Evolutionary conservation across 2,329 filamentous ascomycete genomes (phyloP).

Genomic region (Neonectria magnoliae): DNA sequence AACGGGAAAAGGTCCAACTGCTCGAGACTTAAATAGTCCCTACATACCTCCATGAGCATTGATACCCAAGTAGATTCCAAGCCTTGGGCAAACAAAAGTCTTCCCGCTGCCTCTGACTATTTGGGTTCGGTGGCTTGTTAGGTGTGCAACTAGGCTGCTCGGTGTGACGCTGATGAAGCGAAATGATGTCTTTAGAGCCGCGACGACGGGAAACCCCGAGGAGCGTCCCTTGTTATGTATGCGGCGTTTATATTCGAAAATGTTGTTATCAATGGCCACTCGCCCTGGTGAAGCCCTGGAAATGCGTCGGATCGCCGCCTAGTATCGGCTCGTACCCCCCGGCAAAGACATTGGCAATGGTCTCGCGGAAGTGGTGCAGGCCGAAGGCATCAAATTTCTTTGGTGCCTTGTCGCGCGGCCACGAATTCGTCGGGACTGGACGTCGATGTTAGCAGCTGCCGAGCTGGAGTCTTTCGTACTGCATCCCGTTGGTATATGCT

Average conservation of each 20-base stretch:
- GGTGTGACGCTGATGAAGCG: background rate
- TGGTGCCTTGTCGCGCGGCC: constrained; percentile 44
- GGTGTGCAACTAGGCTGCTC: background rate
- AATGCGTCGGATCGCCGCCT: constrained; percentile 34
- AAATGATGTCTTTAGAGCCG: background rate
- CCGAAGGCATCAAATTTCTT: constrained; percentile 44
- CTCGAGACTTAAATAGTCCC: background rate
- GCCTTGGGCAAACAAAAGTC: background rate
- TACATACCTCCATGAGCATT: too few relatives aligned
- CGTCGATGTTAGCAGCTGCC: constrained; percentile 35
- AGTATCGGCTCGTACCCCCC: constrained; percentile 38
- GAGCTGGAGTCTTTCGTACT: too few relatives aligned
- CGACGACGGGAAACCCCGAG: background rate
- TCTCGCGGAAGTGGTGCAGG: constrained; percentile 38
- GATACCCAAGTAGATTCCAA: background rate
- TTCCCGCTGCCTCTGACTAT: background rate
- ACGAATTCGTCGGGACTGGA: constrained; percentile 45
- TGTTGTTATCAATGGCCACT: too few relatives aligned
- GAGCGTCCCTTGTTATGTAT: background rate
- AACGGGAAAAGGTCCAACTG: background rate
- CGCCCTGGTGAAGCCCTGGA: constrained; percentile 23
- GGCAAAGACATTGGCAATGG: constrained; percentile 34
- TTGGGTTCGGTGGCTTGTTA: background rate
- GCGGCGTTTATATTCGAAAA: background rate
- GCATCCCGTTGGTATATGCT: too few relatives aligned